phyloP scores from a whole-genome alignment of 108 stramenopile genomes.

The Chaetoceros muelleri region DNA sequence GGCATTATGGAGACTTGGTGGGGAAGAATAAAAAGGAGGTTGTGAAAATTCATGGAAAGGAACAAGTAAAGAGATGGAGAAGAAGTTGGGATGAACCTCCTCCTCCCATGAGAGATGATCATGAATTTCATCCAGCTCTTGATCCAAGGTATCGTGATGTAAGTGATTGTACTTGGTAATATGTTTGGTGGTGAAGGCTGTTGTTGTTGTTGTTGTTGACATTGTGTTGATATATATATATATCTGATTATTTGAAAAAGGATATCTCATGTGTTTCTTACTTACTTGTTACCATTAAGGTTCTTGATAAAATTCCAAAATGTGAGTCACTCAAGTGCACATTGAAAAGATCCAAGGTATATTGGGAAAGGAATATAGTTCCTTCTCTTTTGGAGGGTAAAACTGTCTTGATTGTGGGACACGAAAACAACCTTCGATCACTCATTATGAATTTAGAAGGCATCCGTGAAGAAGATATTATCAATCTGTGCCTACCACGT shows the following conservation, averaged over 20 bases:
- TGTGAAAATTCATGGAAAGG: conserved; percentile 56
- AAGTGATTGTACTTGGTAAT: conserved; percentile 7
- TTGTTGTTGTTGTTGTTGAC: neutral
- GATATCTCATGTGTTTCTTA: neutral
- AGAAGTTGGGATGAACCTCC: conserved; percentile 87
- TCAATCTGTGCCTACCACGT: conserved; percentile 81
- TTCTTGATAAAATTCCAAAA: conserved; percentile 50
- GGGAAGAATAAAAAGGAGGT: conserved; percentile 94
- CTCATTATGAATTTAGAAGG: conserved; percentile 90
- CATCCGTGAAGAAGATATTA: conserved; percentile 83
- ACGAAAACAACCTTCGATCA: conserved; percentile 93
- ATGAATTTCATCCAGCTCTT: conserved; percentile 59
- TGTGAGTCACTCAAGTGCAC: conserved; percentile 82
- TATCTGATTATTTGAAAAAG: too few species aligned
- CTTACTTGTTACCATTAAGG: conserved; percentile 11
- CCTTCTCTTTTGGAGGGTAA: conserved; percentile 78
- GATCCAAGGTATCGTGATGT: conserved; percentile 77
- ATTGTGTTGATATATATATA: neutral
- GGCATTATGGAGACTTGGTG: conserved; percentile 76
- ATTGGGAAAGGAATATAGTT: conserved; percentile 83
- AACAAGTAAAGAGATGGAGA: conserved; percentile 83
- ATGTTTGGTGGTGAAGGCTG: neutral
- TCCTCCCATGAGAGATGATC: conserved; percentile 61
- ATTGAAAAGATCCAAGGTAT: conserved; percentile 66
- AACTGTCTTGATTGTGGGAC: conserved; percentile 88